phyloP scores from a whole-genome alignment of 768 basidiomycete genomes.

The Lenzites betulinus region DNA sequence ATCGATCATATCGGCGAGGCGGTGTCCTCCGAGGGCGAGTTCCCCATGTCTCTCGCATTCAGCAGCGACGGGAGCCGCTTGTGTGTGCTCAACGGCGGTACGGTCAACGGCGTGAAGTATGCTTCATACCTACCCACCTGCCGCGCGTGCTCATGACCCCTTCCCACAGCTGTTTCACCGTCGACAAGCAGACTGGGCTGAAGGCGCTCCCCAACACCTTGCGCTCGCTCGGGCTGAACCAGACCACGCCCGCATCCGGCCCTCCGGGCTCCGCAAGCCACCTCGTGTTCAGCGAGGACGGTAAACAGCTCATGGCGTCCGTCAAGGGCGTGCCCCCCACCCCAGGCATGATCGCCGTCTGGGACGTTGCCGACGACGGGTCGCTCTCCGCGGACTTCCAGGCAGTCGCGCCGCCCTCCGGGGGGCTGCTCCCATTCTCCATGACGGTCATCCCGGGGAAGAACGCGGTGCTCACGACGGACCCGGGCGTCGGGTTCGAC shows the following conservation, averaged over 20 bases:
- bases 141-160: background rate
- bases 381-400: conserved; percentile 45
- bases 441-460: conserved; percentile 38
- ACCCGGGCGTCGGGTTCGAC: conserved; percentile 31
- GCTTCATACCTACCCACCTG: background rate
- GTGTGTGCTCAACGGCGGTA: conserved; percentile 43
- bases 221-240: conserved; percentile 47
- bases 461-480: conserved; percentile 33
- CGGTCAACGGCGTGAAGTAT: conserved; percentile 44
- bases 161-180: conserved; percentile 42
- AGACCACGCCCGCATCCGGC: conserved; percentile 52
- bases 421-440: conserved; percentile 52
- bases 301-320: conserved; percentile 45
- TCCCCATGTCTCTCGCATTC: conserved; percentile 30
- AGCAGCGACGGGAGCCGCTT: conserved; percentile 15
- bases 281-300: conserved; percentile 50
- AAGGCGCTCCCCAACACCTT: conserved; percentile 41
- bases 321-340: conserved; percentile 50
- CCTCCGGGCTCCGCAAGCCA: conserved; percentile 48
- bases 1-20: conserved; percentile 27
- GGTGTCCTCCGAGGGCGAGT: conserved; percentile 28
- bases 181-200: conserved; percentile 45
- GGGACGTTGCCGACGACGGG: conserved; percentile 46
- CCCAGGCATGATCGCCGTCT: conserved; percentile 52
- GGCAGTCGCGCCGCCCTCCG: conserved; percentile 36